phyloP scores from a whole-genome alignment of 176 grass and related monocot genomes.

The Triticum timopheevii region DNA sequence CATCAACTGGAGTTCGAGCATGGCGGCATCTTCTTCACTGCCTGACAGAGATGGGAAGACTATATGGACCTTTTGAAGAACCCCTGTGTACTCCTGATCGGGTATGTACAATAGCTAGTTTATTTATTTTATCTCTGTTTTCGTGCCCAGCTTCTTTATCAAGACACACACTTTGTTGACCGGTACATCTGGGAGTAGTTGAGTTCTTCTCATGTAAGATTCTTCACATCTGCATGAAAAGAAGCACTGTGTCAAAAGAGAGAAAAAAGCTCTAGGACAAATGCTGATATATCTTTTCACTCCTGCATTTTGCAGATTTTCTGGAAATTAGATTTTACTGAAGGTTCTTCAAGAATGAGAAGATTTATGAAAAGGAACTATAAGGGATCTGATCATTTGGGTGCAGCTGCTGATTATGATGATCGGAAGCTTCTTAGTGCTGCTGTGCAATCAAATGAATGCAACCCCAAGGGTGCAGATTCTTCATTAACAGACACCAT shows the following conservation, averaged over 20 bases:
- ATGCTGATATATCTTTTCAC: constrained; percentile 17
- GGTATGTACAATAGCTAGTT: constrained; percentile 52
- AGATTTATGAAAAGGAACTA: constrained; percentile 96
- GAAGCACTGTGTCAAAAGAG: neutral
- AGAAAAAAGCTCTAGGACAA: neutral
- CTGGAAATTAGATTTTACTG: constrained; percentile 95
- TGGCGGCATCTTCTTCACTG: constrained; percentile 99
- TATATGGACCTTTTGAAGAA: constrained; percentile 86
- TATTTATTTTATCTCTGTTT: constrained; percentile 3
- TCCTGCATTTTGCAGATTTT: constrained; percentile 52
- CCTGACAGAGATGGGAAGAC: constrained; percentile 73
- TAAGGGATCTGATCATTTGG: constrained; percentile 89
- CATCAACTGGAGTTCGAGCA: constrained; percentile 72
- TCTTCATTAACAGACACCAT: constrained; percentile 54
- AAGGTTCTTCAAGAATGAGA: constrained; percentile 98
- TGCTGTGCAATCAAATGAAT: constrained; percentile 44
- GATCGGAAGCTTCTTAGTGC: constrained; percentile 64
- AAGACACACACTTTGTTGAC: constrained; percentile 32
- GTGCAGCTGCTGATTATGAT: constrained; percentile 91
- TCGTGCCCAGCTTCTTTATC: constrained; percentile 14
- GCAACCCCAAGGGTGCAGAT: constrained; percentile 37
- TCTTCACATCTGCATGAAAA: constrained; percentile 21
- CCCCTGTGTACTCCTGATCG: constrained; percentile 60
- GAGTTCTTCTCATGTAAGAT: constrained; percentile 22
- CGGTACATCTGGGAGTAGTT: constrained; percentile 17